These are phyloP conservation scores for Malbranchea zuffiana DNA, from an alignment of 2,329 filamentous ascomycete species.

Conservation along the genomic window DNA sequence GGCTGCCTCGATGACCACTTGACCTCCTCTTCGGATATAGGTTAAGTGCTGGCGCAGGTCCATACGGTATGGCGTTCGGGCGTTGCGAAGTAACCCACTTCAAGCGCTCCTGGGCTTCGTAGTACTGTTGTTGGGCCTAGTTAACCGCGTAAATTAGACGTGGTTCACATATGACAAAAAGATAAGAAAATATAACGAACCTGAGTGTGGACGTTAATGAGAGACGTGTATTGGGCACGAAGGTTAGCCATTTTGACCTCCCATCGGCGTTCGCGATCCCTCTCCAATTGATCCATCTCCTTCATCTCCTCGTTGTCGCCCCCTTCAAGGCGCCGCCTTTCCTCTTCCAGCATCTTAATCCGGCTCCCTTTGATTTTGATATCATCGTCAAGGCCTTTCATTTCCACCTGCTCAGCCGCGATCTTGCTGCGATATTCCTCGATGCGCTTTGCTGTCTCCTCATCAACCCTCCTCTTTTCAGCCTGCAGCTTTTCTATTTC, in stretches of 20 bases:
- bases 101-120: conserved; percentile 37
- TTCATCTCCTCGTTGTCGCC: conserved; percentile 41
- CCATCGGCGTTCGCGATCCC: conserved; percentile 39
- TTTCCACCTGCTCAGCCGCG: conserved; percentile 35
- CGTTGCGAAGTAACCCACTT: conserved; percentile 35
- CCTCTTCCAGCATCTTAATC: conserved; percentile 52
- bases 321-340: conserved; percentile 41
- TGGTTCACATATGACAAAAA: too few relatives aligned
- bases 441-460: conserved; percentile 30
- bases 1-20: conserved; percentile 33
- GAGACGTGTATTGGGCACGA: conserved; percentile 33
- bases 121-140: conserved; percentile 34
- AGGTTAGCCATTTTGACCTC: conserved; percentile 34
- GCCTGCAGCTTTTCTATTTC: conserved; percentile 38
- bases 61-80: conserved; percentile 30
- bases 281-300: conserved; percentile 41
- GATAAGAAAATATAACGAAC: conserved; percentile 13
- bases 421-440: conserved; percentile 36
- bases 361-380: conserved; percentile 50
- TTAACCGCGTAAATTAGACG: conserved; percentile 7
- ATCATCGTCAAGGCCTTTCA: conserved; percentile 50
- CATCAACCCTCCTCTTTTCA: conserved; percentile 33
- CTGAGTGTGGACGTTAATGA: conserved; percentile 33
- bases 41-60: conserved; percentile 32
- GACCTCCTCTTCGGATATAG: conserved; percentile 31